phyloP scores from a whole-genome alignment of 768 basidiomycete genomes.

The Strobilomyces dryophilus region DNA sequence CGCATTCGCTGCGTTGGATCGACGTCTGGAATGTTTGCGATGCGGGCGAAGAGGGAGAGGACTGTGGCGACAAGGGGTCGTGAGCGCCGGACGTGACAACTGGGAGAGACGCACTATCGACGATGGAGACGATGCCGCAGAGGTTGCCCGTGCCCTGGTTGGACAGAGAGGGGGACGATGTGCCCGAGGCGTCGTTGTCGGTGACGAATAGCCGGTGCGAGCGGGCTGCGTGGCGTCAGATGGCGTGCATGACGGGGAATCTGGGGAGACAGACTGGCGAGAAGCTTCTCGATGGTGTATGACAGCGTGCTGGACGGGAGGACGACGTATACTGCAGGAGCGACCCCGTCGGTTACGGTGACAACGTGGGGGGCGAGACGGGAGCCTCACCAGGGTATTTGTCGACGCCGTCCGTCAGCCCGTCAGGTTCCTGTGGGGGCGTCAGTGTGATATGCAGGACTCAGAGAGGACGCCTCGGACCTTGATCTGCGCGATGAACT shows the following conservation, averaged over 20 bases:
- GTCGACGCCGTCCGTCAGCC: conserved; percentile 76
- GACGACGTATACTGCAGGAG: conserved; percentile 65
- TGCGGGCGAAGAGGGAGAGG: conserved; percentile 71
- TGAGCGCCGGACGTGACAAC: neutral
- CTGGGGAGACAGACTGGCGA: conserved; percentile 59
- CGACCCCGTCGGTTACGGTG: neutral
- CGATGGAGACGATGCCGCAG: conserved; percentile 76
- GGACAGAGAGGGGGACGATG: conserved; percentile 47
- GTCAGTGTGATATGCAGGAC: conserved; percentile 1
- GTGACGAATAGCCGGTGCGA: conserved; percentile 78
- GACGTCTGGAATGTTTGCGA: conserved; percentile 68
- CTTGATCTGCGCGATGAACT: conserved; percentile 72
- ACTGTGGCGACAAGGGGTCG: conserved; percentile 39
- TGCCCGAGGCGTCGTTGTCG: conserved; percentile 45
- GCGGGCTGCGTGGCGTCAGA: conserved; percentile 48
- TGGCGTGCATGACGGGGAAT: neutral
- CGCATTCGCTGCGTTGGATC: conserved; percentile 78
- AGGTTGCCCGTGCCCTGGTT: conserved; percentile 39
- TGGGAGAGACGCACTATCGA: conserved; percentile 56
- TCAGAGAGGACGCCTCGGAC: conserved; percentile 31
- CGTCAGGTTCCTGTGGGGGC: conserved; percentile 53
- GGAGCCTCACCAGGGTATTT: conserved; percentile 61
- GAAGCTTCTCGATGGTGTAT: conserved; percentile 74
- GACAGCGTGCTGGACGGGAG: conserved; percentile 57
- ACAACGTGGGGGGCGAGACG: neutral